Percentiles rank a stretch among this genome's conserved stretches.
phyloP scores from a whole-genome alignment of 257 asterid genomes.

The Henckelia pumila region DNA sequence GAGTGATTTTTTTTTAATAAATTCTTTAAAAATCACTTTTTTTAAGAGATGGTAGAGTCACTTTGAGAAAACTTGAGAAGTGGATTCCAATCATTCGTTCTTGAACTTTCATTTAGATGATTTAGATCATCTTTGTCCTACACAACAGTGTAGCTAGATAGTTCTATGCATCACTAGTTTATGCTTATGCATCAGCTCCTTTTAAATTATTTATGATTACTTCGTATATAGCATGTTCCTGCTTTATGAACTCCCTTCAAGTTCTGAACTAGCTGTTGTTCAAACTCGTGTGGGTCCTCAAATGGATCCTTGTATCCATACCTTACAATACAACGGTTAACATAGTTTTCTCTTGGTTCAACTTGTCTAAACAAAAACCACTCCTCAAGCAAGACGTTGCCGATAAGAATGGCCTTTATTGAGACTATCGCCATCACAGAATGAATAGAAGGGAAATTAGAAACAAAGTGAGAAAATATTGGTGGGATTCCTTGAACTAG shows the following conservation, averaged over 20 bases:
- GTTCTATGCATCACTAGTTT: no score
- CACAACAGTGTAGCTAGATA: no score
- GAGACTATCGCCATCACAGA: constrained; percentile 45
- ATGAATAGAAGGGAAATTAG: constrained; percentile 48
- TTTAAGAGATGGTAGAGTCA: no score
- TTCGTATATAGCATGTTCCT: constrained; percentile 27
- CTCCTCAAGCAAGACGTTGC: constrained; percentile 34
- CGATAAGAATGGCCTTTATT: constrained; percentile 42
- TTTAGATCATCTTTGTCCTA: no score
- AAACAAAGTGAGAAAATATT: constrained; percentile 55
- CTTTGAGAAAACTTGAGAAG: no score
- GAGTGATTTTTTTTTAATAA: no score
- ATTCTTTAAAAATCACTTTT: no score
- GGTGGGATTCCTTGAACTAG: constrained; percentile 78
- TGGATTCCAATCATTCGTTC: no score
- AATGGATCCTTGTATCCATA: constrained; percentile 43
- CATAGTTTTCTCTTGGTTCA: constrained; percentile 33
- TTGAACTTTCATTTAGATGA: no score
- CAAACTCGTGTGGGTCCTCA: constrained; percentile 31
- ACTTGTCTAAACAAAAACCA: constrained; percentile 42
- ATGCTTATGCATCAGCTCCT: not conserved
- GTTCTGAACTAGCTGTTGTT: constrained; percentile 32
- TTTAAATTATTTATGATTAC: constrained; percentile 1
- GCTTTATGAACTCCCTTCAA: constrained; percentile 38
- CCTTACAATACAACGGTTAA: constrained; percentile 42